Conservation (phyloP, 345 rosid species). For the Tarenaya hassleriana region DNA sequence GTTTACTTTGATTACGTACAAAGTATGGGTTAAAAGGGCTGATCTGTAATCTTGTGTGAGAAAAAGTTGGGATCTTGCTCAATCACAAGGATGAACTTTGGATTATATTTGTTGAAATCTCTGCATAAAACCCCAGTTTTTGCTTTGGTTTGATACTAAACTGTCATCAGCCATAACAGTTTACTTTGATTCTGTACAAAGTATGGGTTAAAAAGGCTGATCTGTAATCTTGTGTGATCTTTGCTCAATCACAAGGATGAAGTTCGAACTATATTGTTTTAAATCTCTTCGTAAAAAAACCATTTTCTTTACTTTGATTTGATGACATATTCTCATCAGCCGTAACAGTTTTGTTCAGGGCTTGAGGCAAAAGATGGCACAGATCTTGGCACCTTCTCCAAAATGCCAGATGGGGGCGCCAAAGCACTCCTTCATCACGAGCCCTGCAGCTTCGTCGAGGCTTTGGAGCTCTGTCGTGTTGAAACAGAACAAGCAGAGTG, state of each 20-base stretch:
- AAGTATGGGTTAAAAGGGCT: background rate
- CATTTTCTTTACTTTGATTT: too few species aligned
- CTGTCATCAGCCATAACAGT: too few species aligned
- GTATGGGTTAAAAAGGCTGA: background rate
- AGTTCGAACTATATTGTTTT: background rate
- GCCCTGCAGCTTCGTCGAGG: conserved; percentile 44
- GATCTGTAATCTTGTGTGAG: background rate
- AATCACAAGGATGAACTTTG: too few species aligned
- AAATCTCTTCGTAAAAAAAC: conserved; percentile 19
- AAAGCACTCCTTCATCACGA: conserved; percentile 40
- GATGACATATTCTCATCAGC: background rate
- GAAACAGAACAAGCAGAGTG: conserved; percentile 67
- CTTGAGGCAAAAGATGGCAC: conserved; percentile 64
- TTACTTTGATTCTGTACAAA: background rate
- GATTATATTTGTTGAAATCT: conserved; percentile 13
- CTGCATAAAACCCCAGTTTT: too few species aligned
- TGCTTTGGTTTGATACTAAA: too few species aligned
- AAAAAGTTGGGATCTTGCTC: background rate
- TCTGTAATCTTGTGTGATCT: background rate
- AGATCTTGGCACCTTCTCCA: conserved; percentile 66
- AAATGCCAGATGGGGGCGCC: conserved; percentile 72
- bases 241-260: too few species aligned
- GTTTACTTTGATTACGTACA: background rate
- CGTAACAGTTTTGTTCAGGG: too few species aligned
- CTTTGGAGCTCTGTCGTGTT: conserved; percentile 57